These are phyloP conservation scores for Umbelopsis sp. DNA, from an alignment of 192 early-diverging fungal species.

Conservation along the genomic window DNA sequence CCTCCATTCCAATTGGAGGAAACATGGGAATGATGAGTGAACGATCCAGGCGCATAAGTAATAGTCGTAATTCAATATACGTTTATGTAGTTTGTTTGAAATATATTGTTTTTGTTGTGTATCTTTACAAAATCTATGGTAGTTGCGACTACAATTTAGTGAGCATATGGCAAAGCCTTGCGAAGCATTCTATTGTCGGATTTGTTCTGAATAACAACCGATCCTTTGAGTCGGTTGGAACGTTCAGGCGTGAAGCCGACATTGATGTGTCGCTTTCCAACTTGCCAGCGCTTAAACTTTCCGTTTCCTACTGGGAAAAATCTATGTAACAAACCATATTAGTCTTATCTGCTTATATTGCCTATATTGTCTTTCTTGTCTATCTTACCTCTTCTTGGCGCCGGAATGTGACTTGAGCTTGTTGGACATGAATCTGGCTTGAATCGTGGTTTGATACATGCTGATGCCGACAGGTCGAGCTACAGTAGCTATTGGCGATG, in stretches of 20 bases:
- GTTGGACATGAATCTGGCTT: conserved; percentile 28
- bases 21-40: too few relatives aligned
- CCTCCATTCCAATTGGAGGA: too few relatives aligned
- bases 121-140: neutral
- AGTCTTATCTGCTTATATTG: neutral
- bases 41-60: too few relatives aligned
- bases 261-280: conserved; percentile 42
- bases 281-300: conserved; percentile 46
- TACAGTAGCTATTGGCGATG: neutral
- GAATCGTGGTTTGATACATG: neutral
- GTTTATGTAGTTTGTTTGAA: neutral
- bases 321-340: conserved; percentile 18
- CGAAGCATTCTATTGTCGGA: conserved; percentile 43
- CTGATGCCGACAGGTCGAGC: neutral
- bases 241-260: conserved; percentile 34
- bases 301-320: conserved; percentile 40
- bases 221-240: conserved; percentile 32
- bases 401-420: conserved; percentile 45
- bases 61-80: too few relatives aligned
- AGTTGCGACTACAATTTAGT: neutral
- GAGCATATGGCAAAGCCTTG: conserved; percentile 35
- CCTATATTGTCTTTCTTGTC: neutral
- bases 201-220: conserved; percentile 20
- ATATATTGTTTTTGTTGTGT: neutral
- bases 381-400: conserved; percentile 41